These are phyloP conservation scores for Aureobasidium namibiae DNA, from an alignment of 2,329 filamentous ascomycete genomes.

Conservation along the genomic window DNA sequence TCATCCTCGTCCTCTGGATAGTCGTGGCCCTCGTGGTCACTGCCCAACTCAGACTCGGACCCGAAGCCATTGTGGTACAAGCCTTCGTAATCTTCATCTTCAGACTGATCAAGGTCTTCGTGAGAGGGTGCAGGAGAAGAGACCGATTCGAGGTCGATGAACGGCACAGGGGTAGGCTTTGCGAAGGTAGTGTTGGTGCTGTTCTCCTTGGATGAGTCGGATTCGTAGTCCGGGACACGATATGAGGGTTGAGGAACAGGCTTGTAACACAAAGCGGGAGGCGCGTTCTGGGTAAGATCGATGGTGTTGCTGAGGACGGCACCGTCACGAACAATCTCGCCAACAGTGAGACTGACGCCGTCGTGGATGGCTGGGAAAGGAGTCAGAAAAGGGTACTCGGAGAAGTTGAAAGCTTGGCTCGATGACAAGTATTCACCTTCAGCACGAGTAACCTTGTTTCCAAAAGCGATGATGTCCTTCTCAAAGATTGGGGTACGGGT, in stretches of 20 bases:
- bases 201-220: background rate
- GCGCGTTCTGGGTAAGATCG: background rate
- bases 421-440: background rate
- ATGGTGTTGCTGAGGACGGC: background rate
- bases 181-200: background rate
- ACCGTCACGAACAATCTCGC: background rate
- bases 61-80: background rate
- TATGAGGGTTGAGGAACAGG: background rate
- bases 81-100: background rate
- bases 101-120: background rate
- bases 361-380: constrained; percentile 3
- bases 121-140: background rate
- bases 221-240: background rate
- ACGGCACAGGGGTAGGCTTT: background rate
- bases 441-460: constrained; percentile 19
- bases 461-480: constrained; percentile 26
- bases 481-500: constrained; percentile 15
- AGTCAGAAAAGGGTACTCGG: constrained; percentile 9
- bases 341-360: background rate
- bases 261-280: no score
- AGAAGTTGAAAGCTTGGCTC: constrained; percentile 10
- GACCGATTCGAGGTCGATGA: background rate
- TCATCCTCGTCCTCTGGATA: background rate
- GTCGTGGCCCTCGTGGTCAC: background rate
- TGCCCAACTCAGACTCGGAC: background rate